Evolutionary conservation across 495 filamentous ascomycete genomes (phyloP).

Genomic region (Aspergillus mulundensis): DNA sequence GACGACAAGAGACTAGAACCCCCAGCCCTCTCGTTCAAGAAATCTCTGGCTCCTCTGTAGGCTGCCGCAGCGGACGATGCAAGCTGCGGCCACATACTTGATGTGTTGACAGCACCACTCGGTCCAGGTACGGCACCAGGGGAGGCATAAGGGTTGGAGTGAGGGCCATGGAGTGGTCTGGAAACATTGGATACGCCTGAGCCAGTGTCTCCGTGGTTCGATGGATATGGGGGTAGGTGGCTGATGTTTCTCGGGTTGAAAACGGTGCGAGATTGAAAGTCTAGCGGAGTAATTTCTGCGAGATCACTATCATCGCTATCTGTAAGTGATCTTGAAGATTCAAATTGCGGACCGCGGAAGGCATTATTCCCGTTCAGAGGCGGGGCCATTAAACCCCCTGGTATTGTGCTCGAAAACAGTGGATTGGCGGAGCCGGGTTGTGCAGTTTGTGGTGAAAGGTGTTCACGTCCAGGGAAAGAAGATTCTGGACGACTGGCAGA

Average conservation of each 20-base stretch:
- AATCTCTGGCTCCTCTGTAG: conserved; percentile 9
- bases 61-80: conserved; percentile 20
- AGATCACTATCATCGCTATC: conserved; percentile 32
- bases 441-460: not conserved
- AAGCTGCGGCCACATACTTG: conserved; percentile 12
- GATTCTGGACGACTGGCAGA: conserved; percentile 8
- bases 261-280: conserved; percentile 13
- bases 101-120: not conserved
- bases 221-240: not conserved
- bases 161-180: not conserved
- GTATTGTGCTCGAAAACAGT: not conserved
- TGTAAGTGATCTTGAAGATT: not conserved
- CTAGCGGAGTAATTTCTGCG: conserved; percentile 21
- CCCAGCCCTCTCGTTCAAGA: not conserved
- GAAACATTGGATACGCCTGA: not conserved
- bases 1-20: not conserved
- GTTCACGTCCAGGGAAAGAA: not conserved
- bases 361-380: not conserved
- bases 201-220: not conserved
- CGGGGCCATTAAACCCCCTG: not conserved
- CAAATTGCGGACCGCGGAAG: not conserved
- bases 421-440: not conserved
- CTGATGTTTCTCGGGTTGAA: not conserved
- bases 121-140: conserved; percentile 4
- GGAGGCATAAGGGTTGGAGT: not conserved